A percentile compares a stretch with the other conserved stretches of the same genome.
These are phyloP conservation scores for Diplodia corticola DNA, from an alignment of 2,329 filamentous ascomycete genomes.

Conservation along the genomic window DNA sequence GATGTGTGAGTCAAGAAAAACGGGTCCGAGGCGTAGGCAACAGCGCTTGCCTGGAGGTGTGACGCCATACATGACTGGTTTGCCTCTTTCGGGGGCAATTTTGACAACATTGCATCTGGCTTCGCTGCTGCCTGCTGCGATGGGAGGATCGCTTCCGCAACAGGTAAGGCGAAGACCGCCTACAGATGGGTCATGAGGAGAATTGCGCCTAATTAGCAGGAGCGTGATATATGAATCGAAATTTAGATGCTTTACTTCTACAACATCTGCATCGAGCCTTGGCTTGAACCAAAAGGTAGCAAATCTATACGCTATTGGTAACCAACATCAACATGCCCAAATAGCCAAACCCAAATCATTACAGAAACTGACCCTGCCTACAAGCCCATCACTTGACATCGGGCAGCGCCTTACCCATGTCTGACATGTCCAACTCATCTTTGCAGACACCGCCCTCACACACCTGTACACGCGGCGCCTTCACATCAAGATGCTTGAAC, in stretches of 20 bases:
- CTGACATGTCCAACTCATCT: conserved; percentile 41
- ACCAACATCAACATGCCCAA: background rate
- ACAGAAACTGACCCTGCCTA: background rate
- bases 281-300: background rate
- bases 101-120: background rate
- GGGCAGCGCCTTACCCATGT: conserved; percentile 27
- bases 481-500: conserved; percentile 45
- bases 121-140: background rate
- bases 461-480: conserved; percentile 38
- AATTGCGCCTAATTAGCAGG: background rate
- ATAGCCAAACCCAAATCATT: background rate
- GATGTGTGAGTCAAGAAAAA: background rate
- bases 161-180: background rate
- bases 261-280: background rate
- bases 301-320: background rate
- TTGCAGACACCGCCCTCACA: conserved; percentile 46
- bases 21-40: background rate
- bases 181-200: background rate
- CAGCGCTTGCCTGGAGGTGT: background rate
- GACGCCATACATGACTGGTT: background rate
- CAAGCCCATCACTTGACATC: conserved; percentile 19
- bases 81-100: background rate
- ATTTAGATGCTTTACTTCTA: background rate
- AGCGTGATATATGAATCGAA: background rate
- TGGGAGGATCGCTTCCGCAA: background rate